Evolutionary conservation across 345 rosid genomes (phyloP), one percentile per base, ranked within the genome.

Genomic region (Stellera chamaejasme): DNA sequence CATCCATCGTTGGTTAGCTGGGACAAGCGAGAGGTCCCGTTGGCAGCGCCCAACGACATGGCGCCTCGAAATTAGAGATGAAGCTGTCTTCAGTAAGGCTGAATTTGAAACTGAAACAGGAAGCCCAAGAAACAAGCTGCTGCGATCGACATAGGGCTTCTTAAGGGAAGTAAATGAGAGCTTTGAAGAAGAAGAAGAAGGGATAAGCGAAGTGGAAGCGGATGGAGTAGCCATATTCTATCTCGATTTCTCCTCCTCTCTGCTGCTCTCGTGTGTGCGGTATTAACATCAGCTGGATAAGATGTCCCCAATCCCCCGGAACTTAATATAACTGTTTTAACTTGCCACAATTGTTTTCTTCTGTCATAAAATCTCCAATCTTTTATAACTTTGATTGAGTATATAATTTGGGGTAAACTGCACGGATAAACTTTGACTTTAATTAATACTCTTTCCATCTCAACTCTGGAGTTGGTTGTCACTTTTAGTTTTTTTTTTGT

Each of bases 1-100:
- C 87, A 80, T 85, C 93, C 93, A 82, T 1, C 89, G 79, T 58
- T 82, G 83, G 27, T 82, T 80, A n/a, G 66, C 66, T 25, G 89
- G 84, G 14, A 82, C 77, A 66, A 73, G 62, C 65, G 87, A 64
- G 36, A 70, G 62, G n/a, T 56, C 52, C 19, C 66, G 5, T 76
- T 80, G 78, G 65, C 79, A 82, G 47, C 79, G 69, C 58, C 82
- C 70, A 50, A 45, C 66, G 36, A 80, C 65, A 45, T 71, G 57
- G 47, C 72, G 75, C 26, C 27, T 66, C 42, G 71, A 13, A 50
- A 60, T 66, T 19, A 61, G 45, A 4, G 72, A 45, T 19, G 60
- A 52, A 36, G 68, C 49, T 14, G 65, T 28, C 25, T 14, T 54
- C 55, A 46, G 66, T 47, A 13, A 58, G 2, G 70, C 60, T 14